phyloP scores from a whole-genome alignment of 768 basidiomycete genomes.

The Candolleomyces efflorescens region DNA sequence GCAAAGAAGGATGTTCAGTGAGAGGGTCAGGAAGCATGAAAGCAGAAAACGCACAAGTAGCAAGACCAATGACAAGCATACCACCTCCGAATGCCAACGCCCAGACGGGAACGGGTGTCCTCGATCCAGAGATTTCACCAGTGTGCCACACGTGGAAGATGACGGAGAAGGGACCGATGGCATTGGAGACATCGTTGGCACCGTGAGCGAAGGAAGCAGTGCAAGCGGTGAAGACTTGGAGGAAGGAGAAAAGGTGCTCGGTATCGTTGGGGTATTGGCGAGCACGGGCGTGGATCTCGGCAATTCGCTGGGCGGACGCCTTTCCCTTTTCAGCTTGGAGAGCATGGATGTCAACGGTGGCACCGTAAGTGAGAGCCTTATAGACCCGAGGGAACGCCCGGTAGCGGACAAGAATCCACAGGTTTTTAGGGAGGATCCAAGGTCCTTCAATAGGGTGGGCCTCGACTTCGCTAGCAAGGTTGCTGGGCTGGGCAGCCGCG shows the following conservation, averaged over 20 bases:
- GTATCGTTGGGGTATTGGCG: conserved; percentile 24
- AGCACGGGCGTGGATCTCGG: conserved; percentile 17
- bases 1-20: conserved; percentile 1
- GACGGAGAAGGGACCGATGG: conserved; percentile 25
- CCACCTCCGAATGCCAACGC: conserved; percentile 21
- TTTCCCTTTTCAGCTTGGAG: conserved; percentile 11
- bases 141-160: conserved; percentile 23
- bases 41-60: conserved; percentile 1
- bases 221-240: conserved; percentile 27
- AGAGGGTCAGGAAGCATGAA: neutral
- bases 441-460: conserved; percentile 22
- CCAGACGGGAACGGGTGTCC: conserved; percentile 20
- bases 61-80: conserved; percentile 22
- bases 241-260: conserved; percentile 26
- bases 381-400: conserved; percentile 18
- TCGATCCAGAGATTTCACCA: conserved; percentile 13
- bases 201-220: conserved; percentile 26
- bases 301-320: conserved; percentile 13
- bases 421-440: conserved; percentile 22
- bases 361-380: conserved; percentile 18
- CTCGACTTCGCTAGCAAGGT: conserved; percentile 12
- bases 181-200: conserved; percentile 25
- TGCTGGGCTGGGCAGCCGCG: conserved; percentile 1
- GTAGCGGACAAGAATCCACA: conserved; percentile 23
- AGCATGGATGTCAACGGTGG: conserved; percentile 20